Base-by-base conservation (phyloP, 352 stramenopile species). In the Phytophthora tubulina region DNA sequence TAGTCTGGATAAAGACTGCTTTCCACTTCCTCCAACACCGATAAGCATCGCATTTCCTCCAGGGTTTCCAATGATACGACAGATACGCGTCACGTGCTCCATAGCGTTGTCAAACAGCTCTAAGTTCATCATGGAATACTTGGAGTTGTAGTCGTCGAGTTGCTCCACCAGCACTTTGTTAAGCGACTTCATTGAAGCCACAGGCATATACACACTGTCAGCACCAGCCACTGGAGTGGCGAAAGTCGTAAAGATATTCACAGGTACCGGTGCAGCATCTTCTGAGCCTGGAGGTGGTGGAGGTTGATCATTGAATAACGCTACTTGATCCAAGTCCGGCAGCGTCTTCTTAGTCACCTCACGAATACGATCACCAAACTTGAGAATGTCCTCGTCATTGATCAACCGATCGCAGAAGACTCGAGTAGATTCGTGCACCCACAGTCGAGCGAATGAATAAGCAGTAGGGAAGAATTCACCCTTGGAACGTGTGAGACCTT, bases 41-140 rank as follows among this genome's bases (percentile, higher is more conserved):
- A 99, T 99, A 30, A 99, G 88, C 95, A 99, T 99, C 4, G 96
- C 96, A 68, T 99, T 99, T 51, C 97, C 97, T 56, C 94, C 95
- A 17, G 97, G 96, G 75, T 98, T 98, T 33, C 97, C 90, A 63
- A 99, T 98, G 70, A 99, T 99, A 21, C 97, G 92, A 60, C 93
- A 97, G 49, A 99, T 99, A 35, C 97, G 92, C 21, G 96, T 99
- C 41, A 99, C 88, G 73, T 99, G 97, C 69, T 97, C 88, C 87
- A 99, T 99, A 10, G 97, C 97, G 63, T 99, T 97, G 73, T 99
- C 92, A 58, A 99, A 99, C 0, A 99, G 85, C 51, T 99, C 97
- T 2, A 99, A 78, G 67, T 99, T 98, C 97, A 99, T 99, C 89
- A 98, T 98, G 51, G 97, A 97, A 54, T 98, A 97, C 70, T 98